A percentile compares a stretch with the other conserved stretches of the same genome.
Conservation (phyloP, 2,329 filamentous ascomycete species). For the Penicillium italicum region DNA sequence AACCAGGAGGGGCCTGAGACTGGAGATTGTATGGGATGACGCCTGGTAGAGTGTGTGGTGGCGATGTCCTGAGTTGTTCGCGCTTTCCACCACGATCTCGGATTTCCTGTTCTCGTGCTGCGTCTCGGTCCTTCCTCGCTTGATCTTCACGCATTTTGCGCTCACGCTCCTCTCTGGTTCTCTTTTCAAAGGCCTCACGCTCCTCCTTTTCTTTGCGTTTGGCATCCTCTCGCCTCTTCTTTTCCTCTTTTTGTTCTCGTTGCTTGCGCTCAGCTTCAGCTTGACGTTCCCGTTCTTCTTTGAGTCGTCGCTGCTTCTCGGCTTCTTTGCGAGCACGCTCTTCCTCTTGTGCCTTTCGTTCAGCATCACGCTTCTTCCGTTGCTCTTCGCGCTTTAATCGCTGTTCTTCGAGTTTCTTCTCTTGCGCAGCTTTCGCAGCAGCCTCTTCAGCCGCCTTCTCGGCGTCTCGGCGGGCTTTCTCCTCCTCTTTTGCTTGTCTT, state of each 20-base stretch:
- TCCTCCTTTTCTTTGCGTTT: constrained; percentile 75
- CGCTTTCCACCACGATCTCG: constrained; percentile 30
- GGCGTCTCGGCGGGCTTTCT: constrained; percentile 80
- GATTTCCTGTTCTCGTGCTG: constrained; percentile 49
- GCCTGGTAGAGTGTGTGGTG: constrained; percentile 57
- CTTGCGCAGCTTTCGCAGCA: constrained; percentile 69
- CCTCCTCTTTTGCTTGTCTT: constrained; percentile 84
- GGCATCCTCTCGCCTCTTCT: constrained; percentile 65
- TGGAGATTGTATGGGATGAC: constrained; percentile 53
- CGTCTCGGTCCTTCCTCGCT: constrained; percentile 58
- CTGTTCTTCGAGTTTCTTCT: constrained; percentile 75
- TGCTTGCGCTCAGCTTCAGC: constrained; percentile 81
- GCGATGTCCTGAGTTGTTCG: constrained; percentile 48
- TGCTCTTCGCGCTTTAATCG: constrained; percentile 82
- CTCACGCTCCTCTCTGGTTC: constrained; percentile 61
- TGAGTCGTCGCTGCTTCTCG: constrained; percentile 71
- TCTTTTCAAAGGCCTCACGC: constrained; percentile 61
- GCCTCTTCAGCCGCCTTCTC: constrained; percentile 87
- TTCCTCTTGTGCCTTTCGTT: constrained; percentile 86
- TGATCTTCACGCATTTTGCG: constrained; percentile 46
- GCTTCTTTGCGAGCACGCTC: constrained; percentile 80
- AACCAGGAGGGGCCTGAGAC: constrained; percentile 49
- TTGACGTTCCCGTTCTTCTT: constrained; percentile 82
- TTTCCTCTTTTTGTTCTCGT: constrained; percentile 77
- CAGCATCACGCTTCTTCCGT: constrained; percentile 83